These are phyloP conservation scores for Penicillium hesseltinei DNA, from an alignment of 2,329 filamentous ascomycete genomes.

Conservation along the genomic window DNA sequence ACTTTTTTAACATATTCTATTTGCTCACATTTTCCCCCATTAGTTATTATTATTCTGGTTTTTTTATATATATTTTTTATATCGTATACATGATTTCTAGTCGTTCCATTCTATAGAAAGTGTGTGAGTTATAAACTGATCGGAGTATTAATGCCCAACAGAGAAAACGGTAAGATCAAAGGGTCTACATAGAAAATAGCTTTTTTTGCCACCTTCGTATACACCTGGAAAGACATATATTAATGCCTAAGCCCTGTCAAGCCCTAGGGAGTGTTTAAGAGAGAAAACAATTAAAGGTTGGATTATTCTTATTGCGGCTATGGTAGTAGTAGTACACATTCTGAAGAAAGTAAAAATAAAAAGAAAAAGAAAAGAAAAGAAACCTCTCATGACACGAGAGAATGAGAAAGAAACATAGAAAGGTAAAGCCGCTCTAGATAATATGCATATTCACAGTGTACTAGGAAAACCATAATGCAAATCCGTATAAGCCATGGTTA, in stretches of 20 bases:
- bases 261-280: not conserved
- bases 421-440: constrained; percentile 4
- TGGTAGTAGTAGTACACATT: constrained; percentile 14
- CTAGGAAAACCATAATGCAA: not conserved
- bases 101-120: not conserved
- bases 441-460: constrained; percentile 7
- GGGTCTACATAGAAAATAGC: no score
- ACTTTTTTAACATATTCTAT: not conserved
- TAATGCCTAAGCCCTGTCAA: not conserved
- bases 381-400: not conserved
- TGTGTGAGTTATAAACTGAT: not conserved
- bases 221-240: not conserved
- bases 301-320: not conserved
- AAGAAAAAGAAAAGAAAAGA: no score
- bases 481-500: not conserved
- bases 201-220: no score
- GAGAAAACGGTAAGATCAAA: no score
- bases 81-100: not conserved
- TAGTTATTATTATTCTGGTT: not conserved
- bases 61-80: not conserved
- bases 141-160: not conserved
- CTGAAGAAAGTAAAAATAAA: not conserved
- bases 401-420: not conserved
- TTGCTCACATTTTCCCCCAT: not conserved
- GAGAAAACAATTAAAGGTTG: not conserved